Conservation (phyloP, 1,284 basidiomycete genomes). For the Tylopilus orsonianus region DNA sequence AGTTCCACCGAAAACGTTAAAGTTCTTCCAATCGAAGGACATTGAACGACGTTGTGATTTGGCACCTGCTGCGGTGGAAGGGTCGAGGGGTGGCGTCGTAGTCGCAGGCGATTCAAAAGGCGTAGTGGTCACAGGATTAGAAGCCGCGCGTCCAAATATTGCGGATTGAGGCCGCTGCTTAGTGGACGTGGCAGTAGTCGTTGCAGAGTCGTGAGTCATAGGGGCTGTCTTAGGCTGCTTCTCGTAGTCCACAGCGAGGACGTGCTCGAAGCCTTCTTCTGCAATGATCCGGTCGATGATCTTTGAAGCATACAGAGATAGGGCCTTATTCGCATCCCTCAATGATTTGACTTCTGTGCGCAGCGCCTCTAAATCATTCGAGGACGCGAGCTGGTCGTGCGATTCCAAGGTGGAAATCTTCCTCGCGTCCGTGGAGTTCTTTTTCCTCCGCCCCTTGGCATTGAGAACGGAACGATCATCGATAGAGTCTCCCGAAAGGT, state of each 20-base stretch:
- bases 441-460: slow-evolving; percentile 53
- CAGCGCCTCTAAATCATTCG: slow-evolving; percentile 65
- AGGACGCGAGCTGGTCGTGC: slow-evolving; percentile 42
- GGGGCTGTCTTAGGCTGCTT: slow-evolving; percentile 42
- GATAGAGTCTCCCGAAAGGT: slow-evolving; percentile 52
- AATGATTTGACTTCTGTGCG: slow-evolving; percentile 84
- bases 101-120: slow-evolving; percentile 36
- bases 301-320: slow-evolving; percentile 92
- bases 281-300: slow-evolving; percentile 95
- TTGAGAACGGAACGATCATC: slow-evolving; percentile 50
- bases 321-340: slow-evolving; percentile 92
- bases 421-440: slow-evolving; percentile 39
- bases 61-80: slow-evolving; percentile 30
- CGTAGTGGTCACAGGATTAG: slow-evolving; percentile 38
- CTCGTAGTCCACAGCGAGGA: slow-evolving; percentile 86
- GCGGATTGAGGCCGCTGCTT: slow-evolving; percentile 62
- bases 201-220: slow-evolving; percentile 20
- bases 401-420: slow-evolving; percentile 43
- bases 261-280: slow-evolving; percentile 91
- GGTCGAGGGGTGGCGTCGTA: slow-evolving; percentile 38
- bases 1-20: slow-evolving; percentile 62
- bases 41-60: slow-evolving; percentile 69
- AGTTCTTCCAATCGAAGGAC: slow-evolving; percentile 78
- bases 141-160: slow-evolving; percentile 46
- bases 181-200: slow-evolving; percentile 20